phyloP scores from a whole-genome alignment of 176 grass and related monocot species.

The Musa troglodytarum region DNA sequence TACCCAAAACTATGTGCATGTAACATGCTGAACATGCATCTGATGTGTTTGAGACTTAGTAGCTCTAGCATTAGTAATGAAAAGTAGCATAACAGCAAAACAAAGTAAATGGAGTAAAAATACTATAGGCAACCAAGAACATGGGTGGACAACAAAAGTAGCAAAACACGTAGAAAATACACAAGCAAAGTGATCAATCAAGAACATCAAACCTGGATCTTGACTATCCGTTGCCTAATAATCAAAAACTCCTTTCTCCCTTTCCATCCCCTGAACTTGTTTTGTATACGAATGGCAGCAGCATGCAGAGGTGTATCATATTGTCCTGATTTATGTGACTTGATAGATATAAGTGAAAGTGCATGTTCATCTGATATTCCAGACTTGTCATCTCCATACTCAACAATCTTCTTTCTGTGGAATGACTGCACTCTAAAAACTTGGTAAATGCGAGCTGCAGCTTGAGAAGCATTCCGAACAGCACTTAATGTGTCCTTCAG shows the following conservation, averaged over 20 bases:
- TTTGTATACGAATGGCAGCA: conserved; percentile 93
- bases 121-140: not conserved
- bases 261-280: conserved; percentile 99
- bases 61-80: no score
- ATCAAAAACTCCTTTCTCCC: conserved; percentile 88
- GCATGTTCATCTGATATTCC: conserved; percentile 72
- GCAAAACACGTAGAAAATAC: not conserved
- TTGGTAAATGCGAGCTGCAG: conserved; percentile 93
- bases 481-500: conserved; percentile 83
- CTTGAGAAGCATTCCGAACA: conserved; percentile 90
- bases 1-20: no score
- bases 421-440: conserved; percentile 94
- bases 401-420: conserved; percentile 83
- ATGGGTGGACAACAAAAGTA: not conserved
- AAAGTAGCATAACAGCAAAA: not conserved
- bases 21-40: no score
- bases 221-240: conserved; percentile 87
- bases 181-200: conserved; percentile 5
- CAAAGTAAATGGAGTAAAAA: not conserved
- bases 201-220: conserved; percentile 67
- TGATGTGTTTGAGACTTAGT: no score
- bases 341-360: conserved; percentile 71
- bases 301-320: conserved; percentile 48
- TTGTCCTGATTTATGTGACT: conserved; percentile 48
- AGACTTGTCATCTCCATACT: conserved; percentile 72